These are phyloP conservation scores for Cordia subcordata DNA, from an alignment of 257 asterid genomes.

Conservation along the genomic window DNA sequence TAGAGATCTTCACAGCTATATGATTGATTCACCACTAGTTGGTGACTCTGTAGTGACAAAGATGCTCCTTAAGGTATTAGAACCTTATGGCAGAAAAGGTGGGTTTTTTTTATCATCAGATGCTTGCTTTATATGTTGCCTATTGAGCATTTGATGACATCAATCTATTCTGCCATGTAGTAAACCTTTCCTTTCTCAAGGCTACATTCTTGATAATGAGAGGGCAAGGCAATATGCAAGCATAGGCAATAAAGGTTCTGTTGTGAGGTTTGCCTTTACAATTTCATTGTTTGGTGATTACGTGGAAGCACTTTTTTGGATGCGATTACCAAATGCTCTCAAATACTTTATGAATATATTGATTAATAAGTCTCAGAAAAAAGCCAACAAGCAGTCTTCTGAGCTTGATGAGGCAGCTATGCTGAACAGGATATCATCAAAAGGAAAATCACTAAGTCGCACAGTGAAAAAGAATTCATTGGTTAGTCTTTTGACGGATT, in stretches of 20 bases:
- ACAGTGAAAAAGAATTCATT: constrained; percentile 40
- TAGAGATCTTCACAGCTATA: constrained; percentile 88
- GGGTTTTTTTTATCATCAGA: constrained; percentile 18
- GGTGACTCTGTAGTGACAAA: constrained; percentile 94
- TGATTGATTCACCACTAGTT: constrained; percentile 69
- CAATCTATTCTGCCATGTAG: too few relatives aligned
- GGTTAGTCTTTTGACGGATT: too few relatives aligned
- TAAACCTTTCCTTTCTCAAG: constrained; percentile 33
- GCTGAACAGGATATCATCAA: constrained; percentile 90
- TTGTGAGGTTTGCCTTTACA: constrained; percentile 84
- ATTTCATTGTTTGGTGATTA: constrained; percentile 89
- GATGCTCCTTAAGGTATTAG: constrained; percentile 98
- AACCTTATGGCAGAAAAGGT: constrained; percentile 95
- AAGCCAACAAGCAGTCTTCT: constrained; percentile 38
- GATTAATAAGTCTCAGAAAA: constrained; percentile 54
- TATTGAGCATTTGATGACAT: constrained; percentile 18
- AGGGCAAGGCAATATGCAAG: constrained; percentile 65
- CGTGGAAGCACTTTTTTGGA: constrained; percentile 94
- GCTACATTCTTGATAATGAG: constrained; percentile 87
- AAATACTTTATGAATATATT: constrained; percentile 65
- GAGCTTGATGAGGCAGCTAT: constrained; percentile 83
- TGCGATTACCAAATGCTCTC: constrained; percentile 88
- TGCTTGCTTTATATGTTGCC: constrained; percentile 2
- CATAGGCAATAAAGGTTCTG: constrained; percentile 53
- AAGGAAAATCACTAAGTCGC: constrained; percentile 59